Conservation (phyloP, 2,329 filamentous ascomycete species). For the Phialophora expanda region DNA sequence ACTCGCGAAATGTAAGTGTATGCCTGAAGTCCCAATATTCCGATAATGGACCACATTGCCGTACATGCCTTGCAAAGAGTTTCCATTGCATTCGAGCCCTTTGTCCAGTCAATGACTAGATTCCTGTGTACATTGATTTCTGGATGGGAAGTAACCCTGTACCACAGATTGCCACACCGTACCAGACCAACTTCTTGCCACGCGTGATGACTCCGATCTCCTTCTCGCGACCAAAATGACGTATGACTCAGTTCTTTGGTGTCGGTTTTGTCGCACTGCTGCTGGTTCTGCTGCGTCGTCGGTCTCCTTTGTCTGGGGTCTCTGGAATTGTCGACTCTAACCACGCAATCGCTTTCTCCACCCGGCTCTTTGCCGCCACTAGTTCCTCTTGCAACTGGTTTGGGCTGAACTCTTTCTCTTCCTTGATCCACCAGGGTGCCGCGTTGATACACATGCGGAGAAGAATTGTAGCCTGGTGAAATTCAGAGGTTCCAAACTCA, state of each 20-base stretch:
- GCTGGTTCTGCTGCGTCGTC: conserved; percentile 12
- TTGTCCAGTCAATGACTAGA: conserved; percentile 10
- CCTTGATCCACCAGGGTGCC: conserved; percentile 36
- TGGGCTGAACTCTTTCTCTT: conserved; percentile 15
- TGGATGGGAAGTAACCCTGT: conserved; percentile 10
- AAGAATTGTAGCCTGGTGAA: conserved; percentile 30
- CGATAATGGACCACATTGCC: not conserved
- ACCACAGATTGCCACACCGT: not conserved
- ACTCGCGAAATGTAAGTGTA: not conserved
- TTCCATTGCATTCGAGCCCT: not conserved
- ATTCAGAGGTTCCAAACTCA: conserved; percentile 29
- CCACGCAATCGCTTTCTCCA: conserved; percentile 19
- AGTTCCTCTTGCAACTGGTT: conserved; percentile 22
- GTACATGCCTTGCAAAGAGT: not conserved
- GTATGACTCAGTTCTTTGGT: not conserved
- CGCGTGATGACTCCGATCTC: not conserved
- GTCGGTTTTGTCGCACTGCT: not conserved
- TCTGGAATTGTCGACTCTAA: conserved; percentile 24
- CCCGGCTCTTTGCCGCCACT: conserved; percentile 21
- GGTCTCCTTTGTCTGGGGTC: conserved; percentile 4
- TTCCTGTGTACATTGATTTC: conserved; percentile 10
- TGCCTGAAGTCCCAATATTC: conserved; percentile 1
- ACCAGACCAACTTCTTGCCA: not conserved
- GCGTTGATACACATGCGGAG: conserved; percentile 30
- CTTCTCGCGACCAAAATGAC: not conserved